A percentile compares a stretch with the other conserved stretches of the same genome.
phyloP scores from a whole-genome alignment of 106 monocot species.

The Dendrobium chrysotoxum region DNA sequence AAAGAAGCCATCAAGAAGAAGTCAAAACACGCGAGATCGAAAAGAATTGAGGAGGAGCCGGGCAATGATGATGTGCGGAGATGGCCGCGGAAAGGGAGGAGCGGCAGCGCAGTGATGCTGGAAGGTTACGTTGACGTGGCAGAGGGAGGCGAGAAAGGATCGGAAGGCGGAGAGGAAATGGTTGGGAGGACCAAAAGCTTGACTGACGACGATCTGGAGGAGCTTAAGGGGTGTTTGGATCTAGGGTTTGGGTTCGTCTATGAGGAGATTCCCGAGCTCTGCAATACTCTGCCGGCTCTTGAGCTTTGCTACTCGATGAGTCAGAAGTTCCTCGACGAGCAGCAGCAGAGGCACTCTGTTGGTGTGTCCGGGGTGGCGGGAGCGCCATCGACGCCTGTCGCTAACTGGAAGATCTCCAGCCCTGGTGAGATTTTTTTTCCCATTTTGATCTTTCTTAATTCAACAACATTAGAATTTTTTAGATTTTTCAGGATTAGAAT shows the following conservation, averaged over 20 bases:
- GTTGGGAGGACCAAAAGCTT: constrained; percentile 47
- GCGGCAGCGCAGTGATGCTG: constrained; percentile 17
- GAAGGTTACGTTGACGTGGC: constrained; percentile 30
- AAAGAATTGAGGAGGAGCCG: background rate
- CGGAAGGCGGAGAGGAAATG: background rate
- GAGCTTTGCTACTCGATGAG: constrained; percentile 46
- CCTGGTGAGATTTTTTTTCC: constrained; percentile 20
- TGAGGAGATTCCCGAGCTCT: constrained; percentile 53
- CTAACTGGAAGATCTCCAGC: constrained; percentile 41
- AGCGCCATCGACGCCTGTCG: constrained; percentile 9
- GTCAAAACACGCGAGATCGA: background rate
- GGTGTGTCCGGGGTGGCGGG: background rate
- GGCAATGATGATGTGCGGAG: background rate
- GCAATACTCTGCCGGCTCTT: constrained; percentile 40
- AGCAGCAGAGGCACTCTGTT: constrained; percentile 8
- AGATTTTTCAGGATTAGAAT: no score
- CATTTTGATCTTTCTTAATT: background rate
- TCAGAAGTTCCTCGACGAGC: constrained; percentile 30
- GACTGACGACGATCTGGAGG: constrained; percentile 32
- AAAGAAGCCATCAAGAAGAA: background rate
- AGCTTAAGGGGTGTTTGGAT: constrained; percentile 44
- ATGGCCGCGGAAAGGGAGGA: constrained; percentile 2
- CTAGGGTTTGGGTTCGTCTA: constrained; percentile 48
- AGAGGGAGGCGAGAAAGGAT: constrained; percentile 3
- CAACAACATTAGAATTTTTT: no score